A percentile compares a stretch with the other conserved stretches of the same genome.
Conservation (phyloP, 352 stramenopile genomes). For the Phytophthora fragariae region DNA sequence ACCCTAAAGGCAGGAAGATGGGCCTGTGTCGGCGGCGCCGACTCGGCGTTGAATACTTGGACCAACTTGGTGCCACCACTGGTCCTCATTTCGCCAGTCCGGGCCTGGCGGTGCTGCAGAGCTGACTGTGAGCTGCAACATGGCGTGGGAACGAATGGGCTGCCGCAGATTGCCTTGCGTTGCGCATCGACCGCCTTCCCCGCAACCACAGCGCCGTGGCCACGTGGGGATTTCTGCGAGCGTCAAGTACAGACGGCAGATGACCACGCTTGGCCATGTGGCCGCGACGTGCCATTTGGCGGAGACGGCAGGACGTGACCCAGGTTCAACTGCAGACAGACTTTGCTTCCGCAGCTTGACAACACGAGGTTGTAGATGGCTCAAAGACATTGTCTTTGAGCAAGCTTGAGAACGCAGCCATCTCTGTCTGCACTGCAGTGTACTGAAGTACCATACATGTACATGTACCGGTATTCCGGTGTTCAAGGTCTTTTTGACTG, state of each 20-base stretch:
- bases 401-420: neutral
- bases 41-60: neutral
- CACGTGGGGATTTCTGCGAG: neutral
- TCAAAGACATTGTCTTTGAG: neutral
- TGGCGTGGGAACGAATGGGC: neutral
- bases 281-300: neutral
- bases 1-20: neutral
- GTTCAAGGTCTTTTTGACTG: neutral
- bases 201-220: neutral
- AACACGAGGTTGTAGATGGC: neutral
- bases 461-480: neutral
- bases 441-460: no score
- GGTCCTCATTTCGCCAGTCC: neutral
- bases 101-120: no score
- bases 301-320: neutral
- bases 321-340: neutral
- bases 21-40: no score
- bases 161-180: neutral
- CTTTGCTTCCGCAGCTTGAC: neutral
- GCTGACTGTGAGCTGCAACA: neutral
- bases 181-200: no score
- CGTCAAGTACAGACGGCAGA: neutral
- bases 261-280: slow-evolving; percentile 1
- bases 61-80: neutral
- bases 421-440: neutral